Conservation (phyloP, 1,284 basidiomycete genomes). For the Papiliotrema fonsecae region DNA sequence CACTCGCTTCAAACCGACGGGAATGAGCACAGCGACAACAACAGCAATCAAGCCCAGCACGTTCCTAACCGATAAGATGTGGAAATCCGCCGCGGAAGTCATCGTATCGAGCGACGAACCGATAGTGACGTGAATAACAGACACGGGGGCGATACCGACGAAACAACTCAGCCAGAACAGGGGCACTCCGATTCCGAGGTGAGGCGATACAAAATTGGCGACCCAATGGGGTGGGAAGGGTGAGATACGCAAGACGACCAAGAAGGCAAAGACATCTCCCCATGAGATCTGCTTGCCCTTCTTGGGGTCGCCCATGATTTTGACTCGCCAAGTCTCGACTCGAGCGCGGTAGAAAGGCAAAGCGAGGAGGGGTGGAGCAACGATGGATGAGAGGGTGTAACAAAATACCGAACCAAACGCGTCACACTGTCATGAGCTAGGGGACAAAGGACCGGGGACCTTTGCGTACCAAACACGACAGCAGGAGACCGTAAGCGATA, state of each 20-base stretch:
- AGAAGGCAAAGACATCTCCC: constrained; percentile 57
- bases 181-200: constrained; percentile 77
- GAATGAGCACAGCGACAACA: constrained; percentile 83
- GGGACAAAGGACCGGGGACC: not conserved
- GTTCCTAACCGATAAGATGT: constrained; percentile 83
- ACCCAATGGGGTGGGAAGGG: constrained; percentile 93
- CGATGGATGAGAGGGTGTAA: constrained; percentile 82
- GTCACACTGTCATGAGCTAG: constrained; percentile 56
- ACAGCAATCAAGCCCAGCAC: constrained; percentile 76
- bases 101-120: constrained; percentile 90
- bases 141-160: constrained; percentile 80
- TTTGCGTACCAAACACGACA: constrained; percentile 66
- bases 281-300: constrained; percentile 40
- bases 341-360: constrained; percentile 65
- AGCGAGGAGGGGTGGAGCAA: constrained; percentile 81
- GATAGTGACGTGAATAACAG: constrained; percentile 92
- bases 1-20: constrained; percentile 67
- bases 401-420: constrained; percentile 87
- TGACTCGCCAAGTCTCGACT: constrained; percentile 45
- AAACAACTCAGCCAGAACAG: constrained; percentile 89
- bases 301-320: constrained; percentile 47
- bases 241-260: constrained; percentile 83
- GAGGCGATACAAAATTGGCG: constrained; percentile 87
- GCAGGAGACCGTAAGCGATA: constrained; percentile 75
- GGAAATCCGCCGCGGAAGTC: constrained; percentile 87